Evolutionary conservation across 1,284 basidiomycete genomes (phyloP), one percentile per base, ranked within the genome.

Genomic region (Macrocybe sp.): DNA sequence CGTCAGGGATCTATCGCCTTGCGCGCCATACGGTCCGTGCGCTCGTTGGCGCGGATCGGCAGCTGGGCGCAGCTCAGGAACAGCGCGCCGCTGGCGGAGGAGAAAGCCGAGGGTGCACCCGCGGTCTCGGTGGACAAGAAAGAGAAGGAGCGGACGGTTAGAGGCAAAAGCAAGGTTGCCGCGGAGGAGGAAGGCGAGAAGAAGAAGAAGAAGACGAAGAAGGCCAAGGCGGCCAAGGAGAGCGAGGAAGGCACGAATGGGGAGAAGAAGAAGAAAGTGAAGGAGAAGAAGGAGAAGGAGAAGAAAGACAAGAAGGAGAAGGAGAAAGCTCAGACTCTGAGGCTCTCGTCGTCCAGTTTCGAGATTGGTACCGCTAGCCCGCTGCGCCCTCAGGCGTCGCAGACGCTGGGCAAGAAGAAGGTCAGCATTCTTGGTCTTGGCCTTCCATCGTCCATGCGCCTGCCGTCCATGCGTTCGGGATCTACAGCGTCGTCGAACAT

Each of bases 21-120:
- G 9, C 78, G 87, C 10, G 87, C 88, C 2, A 89, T 90, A 69
- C 74, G 81, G 37, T 83, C 81, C 12, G 79, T 90, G 56, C 72
- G 81, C 32, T 85, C 81, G 2, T 66, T 90, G 44, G 85, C 88
- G 3, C 68, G 79, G 38, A 79, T 90, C 45, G 76, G 81, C 1
- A 82, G 81, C 56, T 87, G 85, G 84, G 76, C 77, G 7, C 81
- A 83, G 56, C 65, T 79, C 42, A 74, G 68, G 60, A 68, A 66
- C 22, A 32, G 30, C 30, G 28, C n/a, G 6, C 11, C 10, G 16
- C 49, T 67, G 62, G 55, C 71, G 46, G 62, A 71, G 47, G n/a
- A 67, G 45, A 60, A 61, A 12, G 58, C 59, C 1, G 58, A 59
- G 28, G 49, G 52, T 7, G 52, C n/a, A n/a, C 54, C 59, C 8